These are phyloP conservation scores for Blumeria graminis DNA, from an alignment of 2,329 filamentous ascomycete genomes.

Conservation along the genomic window DNA sequence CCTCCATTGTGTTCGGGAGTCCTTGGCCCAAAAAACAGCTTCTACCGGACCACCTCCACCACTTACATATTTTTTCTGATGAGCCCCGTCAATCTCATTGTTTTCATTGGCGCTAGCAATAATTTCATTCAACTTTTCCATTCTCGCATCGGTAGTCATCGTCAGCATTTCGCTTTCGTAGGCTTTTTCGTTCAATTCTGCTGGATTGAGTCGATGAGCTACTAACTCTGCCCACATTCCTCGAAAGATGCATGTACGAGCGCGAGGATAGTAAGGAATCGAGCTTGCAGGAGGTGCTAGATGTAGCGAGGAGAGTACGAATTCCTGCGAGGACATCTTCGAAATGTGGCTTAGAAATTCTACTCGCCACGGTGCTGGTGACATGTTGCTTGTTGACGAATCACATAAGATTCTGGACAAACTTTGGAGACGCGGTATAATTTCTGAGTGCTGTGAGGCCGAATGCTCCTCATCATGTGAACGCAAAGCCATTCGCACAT, in stretches of 20 bases:
- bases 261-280: conserved; percentile 24
- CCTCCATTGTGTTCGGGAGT: conserved; percentile 59
- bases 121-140: conserved; percentile 60
- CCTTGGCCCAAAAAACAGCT: conserved; percentile 57
- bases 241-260: conserved; percentile 61
- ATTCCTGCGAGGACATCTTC: conserved; percentile 17
- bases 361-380: conserved; percentile 15
- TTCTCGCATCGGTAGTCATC: conserved; percentile 71
- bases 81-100: conserved; percentile 15
- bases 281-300: conserved; percentile 11
- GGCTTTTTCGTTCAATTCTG: conserved; percentile 41
- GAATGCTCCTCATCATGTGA: no score
- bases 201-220: conserved; percentile 46
- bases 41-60: conserved; percentile 48
- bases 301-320: conserved; percentile 23
- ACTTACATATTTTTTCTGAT: conserved; percentile 18
- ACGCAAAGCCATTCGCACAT: no score
- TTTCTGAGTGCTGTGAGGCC: no score
- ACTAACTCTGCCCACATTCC: conserved; percentile 60
- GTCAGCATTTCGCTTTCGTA: conserved; percentile 59
- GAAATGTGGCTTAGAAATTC: conserved; percentile 15
- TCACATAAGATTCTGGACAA: neutral
- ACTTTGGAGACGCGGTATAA: neutral
- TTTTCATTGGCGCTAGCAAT: conserved; percentile 25
- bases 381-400: neutral